These are phyloP conservation scores for Smallanthus sonchifolius DNA, from an alignment of 129 eudicot species.

Conservation along the genomic window DNA sequence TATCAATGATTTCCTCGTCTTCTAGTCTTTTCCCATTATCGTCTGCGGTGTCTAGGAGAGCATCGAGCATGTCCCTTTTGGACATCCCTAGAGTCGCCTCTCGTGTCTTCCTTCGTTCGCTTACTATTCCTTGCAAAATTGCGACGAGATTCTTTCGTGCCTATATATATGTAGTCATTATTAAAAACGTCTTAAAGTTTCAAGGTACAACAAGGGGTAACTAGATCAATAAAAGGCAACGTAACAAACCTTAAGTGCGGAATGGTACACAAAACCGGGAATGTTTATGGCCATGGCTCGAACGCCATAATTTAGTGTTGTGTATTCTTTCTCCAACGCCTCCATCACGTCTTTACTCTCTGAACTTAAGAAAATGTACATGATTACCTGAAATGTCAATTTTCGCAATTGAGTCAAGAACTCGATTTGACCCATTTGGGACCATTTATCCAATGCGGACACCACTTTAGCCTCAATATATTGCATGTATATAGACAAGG, in stretches of 20 bases:
- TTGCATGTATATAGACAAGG: conserved; percentile 47
- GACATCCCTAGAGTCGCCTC: conserved; percentile 15
- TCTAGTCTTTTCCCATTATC: conserved; percentile 65
- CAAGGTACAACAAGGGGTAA: background rate
- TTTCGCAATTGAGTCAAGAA: conserved; percentile 61
- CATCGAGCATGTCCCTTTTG: conserved; percentile 82
- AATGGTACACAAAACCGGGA: conserved; percentile 80
- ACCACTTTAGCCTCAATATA: conserved; percentile 58
- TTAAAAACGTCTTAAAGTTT: background rate
- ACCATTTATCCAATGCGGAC: conserved; percentile 61
- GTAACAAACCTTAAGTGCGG: conserved; percentile 64
- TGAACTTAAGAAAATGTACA: conserved; percentile 70
- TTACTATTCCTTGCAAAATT: conserved; percentile 46
- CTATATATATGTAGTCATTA: conserved; percentile 28
- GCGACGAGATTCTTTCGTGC: conserved; percentile 87
- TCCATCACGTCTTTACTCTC: conserved; percentile 61
- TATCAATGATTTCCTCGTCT: conserved; percentile 88
- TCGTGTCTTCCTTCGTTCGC: conserved; percentile 45
- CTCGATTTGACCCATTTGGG: conserved; percentile 67
- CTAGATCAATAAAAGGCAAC: background rate
- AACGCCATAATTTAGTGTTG: conserved; percentile 68
- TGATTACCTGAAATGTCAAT: conserved; percentile 67
- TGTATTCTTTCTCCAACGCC: conserved; percentile 69
- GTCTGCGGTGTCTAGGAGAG: conserved; percentile 53
- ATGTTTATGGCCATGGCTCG: conserved; percentile 76